Base-by-base conservation (phyloP, 352 stramenopile species). In the Phytophthora europaea region DNA sequence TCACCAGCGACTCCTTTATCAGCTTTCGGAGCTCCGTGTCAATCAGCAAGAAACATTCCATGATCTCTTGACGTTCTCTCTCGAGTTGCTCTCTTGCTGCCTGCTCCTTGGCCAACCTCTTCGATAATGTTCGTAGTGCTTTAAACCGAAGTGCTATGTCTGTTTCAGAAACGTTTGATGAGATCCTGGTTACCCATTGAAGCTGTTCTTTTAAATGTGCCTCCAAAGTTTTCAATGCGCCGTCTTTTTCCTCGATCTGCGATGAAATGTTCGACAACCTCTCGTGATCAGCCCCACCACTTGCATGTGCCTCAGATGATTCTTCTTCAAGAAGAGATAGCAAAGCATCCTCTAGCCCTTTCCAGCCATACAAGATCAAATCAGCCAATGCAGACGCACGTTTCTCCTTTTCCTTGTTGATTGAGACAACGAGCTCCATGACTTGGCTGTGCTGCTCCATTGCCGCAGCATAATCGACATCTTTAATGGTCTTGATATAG, bases 401-500 rank as follows among this genome's bases (percentile, higher is more conserved):
- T 3, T 36, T 73, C 18, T 76, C 31, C 26, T 73, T 72, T 20
- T 72, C 63, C 18, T 66, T 63, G 31, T 76, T 76, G 26, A 76
- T 76, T 6, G 64, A 76, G 23, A 72, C 69, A 16, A 68, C 31
- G 9, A 76, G 63, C 69, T 76, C 69, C 69, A 72, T 76, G 26
- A 76, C 47, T 15, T 76, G 69, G 16, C 33, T 55, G 50, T 76
- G 69, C 5, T 76, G 69, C 43, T 76, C 69, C 31, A 28, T 61
- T 6, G 63, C 69, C 22, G 40, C 23, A 18, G 54, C 54, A 61
- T 67, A 45, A 75, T 75, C 68, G 5, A 67, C 58, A 31, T 69
- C 40, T 64, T 73, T 72, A n/a, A 76, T 67, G 5, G 62, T 43
- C 22, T 76, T 76, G n/a, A 76, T 55, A 48, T 73, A 76, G 36